These are phyloP conservation scores for Flaveria ramosissima DNA, from an alignment of 129 eudicot species.

Conservation along the genomic window DNA sequence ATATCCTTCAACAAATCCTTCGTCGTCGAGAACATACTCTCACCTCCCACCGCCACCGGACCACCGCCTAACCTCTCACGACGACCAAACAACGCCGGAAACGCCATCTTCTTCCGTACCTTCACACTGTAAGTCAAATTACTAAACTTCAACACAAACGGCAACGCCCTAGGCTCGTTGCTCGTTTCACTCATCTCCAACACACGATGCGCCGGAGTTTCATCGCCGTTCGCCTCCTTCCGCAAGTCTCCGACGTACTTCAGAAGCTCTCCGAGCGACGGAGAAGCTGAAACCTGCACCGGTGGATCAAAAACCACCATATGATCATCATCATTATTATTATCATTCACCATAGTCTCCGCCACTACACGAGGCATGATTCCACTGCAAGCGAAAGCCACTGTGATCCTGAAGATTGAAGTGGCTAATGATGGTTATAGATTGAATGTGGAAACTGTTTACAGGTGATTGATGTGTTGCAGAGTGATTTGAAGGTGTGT, in stretches of 20 bases:
- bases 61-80: slow-evolving; percentile 23
- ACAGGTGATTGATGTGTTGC: slow-evolving; percentile 11
- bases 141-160: slow-evolving; percentile 51
- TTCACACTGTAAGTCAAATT: slow-evolving; percentile 57
- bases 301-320: slow-evolving; percentile 25
- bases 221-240: slow-evolving; percentile 35
- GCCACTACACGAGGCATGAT: slow-evolving; percentile 36
- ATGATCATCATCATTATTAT: not conserved
- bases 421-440: not conserved
- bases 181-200: slow-evolving; percentile 44
- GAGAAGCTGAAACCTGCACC: slow-evolving; percentile 37
- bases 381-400: not conserved
- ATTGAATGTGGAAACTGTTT: not conserved
- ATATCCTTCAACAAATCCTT: slow-evolving; percentile 71
- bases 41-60: slow-evolving; percentile 21
- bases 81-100: slow-evolving; percentile 24
- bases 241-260: slow-evolving; percentile 46
- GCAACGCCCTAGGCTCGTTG: slow-evolving; percentile 49
- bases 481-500: slow-evolving; percentile 23
- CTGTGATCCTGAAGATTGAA: too few relatives aligned
- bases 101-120: slow-evolving; percentile 30
- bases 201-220: slow-evolving; percentile 50
- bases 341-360: slow-evolving; percentile 11
- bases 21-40: slow-evolving; percentile 38
- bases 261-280: slow-evolving; percentile 38